A percentile compares a stretch with the other conserved stretches of the same genome.
Conservation (phyloP, 1,139 yeast species). For the Geotrichum carabidarum region DNA sequence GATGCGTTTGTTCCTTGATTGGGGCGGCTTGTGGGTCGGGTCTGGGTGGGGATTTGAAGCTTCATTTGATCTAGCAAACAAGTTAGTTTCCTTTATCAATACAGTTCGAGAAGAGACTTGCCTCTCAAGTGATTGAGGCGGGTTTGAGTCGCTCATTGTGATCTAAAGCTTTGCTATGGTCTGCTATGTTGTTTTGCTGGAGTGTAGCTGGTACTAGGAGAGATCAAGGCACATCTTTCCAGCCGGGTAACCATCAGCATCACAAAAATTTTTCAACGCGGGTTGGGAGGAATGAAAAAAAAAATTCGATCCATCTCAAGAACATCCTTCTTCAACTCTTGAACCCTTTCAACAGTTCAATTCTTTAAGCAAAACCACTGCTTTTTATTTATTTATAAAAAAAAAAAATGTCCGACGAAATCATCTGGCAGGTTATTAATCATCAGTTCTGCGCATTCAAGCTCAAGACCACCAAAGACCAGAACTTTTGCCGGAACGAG, state of each 20-base stretch:
- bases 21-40: background rate
- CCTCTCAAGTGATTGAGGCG: too few species aligned
- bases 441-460: conserved; percentile 87
- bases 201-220: too few species aligned
- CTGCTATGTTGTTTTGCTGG: too few species aligned
- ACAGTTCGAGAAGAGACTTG: background rate
- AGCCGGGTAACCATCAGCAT: conserved; percentile 6
- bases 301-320: background rate
- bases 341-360: background rate
- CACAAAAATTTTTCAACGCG: conserved; percentile 9
- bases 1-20: conserved; percentile 15
- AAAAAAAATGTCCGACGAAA: conserved; percentile 30
- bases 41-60: too few species aligned
- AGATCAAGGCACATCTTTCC: too few species aligned
- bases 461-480: conserved; percentile 71
- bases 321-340: background rate
- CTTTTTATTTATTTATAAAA: background rate
- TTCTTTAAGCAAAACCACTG: background rate
- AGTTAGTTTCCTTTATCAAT: background rate
- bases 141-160: too few species aligned
- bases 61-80: too few species aligned
- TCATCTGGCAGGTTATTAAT: conserved; percentile 87
- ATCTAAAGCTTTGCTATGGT: too few species aligned
- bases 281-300: conserved; percentile 12
- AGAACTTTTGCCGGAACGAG: conserved; percentile 81